phyloP scores from a whole-genome alignment of 2,329 filamentous ascomycete genomes.

The Sarocladium strictum region DNA sequence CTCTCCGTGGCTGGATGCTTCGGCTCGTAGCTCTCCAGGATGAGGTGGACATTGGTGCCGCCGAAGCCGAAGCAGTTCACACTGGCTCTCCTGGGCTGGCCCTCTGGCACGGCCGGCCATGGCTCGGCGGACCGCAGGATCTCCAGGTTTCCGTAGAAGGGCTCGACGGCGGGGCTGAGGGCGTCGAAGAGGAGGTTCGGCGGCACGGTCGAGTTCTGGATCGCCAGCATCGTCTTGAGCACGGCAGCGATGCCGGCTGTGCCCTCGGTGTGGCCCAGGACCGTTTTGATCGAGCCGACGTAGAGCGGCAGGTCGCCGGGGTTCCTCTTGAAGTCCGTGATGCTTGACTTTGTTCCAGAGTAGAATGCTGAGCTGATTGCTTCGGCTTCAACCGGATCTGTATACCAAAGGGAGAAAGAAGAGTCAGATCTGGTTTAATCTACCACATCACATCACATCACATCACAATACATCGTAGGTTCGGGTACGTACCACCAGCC shows the following conservation, averaged over 20 bases:
- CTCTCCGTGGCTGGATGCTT: conserved; percentile 16
- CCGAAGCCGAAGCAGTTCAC: conserved; percentile 34
- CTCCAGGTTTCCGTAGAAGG: conserved; percentile 14
- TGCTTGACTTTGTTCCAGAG: conserved; percentile 32
- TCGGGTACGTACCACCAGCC: conserved; percentile 14
- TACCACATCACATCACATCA: too few relatives aligned
- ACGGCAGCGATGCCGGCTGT: conserved; percentile 19
- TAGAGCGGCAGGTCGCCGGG: conserved; percentile 12
- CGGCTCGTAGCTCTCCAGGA: conserved; percentile 32
- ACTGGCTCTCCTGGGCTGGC: conserved; percentile 12
- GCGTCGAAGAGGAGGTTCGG: conserved; percentile 25
- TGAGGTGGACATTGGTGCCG: conserved; percentile 34
- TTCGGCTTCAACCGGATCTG: conserved; percentile 19
- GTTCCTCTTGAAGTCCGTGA: conserved; percentile 39
- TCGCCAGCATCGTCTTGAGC: conserved; percentile 15
- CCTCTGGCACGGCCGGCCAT: conserved; percentile 7
- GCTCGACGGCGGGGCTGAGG: conserved; percentile 19
- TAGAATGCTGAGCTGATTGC: conserved; percentile 36
- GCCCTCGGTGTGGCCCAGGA: conserved; percentile 21
- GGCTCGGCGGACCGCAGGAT: conserved; percentile 11
- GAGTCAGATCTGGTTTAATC: too few relatives aligned
- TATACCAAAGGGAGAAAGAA: too few relatives aligned
- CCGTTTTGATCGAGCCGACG: conserved; percentile 23
- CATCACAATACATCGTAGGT: too few relatives aligned
- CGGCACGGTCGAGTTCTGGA: conserved; percentile 17